Percentiles rank a stretch among this genome's conserved stretches.
Conservation (phyloP, 2,329 filamentous ascomycete genomes). For the Aaosphaeria arxii region DNA sequence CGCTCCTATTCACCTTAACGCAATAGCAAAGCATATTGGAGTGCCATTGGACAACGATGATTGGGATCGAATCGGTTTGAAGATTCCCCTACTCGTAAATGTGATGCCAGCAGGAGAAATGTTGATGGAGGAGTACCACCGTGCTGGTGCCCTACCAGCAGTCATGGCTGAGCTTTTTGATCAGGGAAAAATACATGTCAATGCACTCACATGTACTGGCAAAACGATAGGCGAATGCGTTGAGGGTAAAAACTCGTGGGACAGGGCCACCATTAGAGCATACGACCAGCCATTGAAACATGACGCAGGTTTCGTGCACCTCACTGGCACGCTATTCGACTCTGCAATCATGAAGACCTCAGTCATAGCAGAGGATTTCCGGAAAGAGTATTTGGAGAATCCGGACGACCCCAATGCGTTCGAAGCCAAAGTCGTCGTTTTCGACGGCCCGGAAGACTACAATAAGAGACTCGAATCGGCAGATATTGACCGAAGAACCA, state of each 20-base stretch:
- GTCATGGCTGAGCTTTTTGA: neutral
- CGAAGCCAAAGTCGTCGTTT: neutral
- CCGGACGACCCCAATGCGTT: neutral
- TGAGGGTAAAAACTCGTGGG: neutral
- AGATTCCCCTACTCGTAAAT: neutral
- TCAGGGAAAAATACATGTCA: neutral
- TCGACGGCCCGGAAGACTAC: neutral
- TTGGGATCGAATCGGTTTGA: neutral
- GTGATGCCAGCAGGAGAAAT: neutral
- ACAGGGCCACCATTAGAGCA: neutral
- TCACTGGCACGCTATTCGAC: neutral
- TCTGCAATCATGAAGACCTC: neutral
- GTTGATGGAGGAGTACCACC: neutral
- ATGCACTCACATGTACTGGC: neutral
- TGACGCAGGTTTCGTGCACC: neutral
- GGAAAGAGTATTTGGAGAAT: neutral
- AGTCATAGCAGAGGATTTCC: neutral
- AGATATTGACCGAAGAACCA: neutral
- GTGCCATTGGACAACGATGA: neutral
- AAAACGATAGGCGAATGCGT: neutral
- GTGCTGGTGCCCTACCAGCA: neutral
- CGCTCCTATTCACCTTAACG: neutral
- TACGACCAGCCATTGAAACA: neutral
- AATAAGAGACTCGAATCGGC: neutral
- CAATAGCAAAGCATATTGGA: neutral